Evolutionary conservation across 768 basidiomycete genomes (phyloP).

Genomic region (Trametes cingulata): DNA sequence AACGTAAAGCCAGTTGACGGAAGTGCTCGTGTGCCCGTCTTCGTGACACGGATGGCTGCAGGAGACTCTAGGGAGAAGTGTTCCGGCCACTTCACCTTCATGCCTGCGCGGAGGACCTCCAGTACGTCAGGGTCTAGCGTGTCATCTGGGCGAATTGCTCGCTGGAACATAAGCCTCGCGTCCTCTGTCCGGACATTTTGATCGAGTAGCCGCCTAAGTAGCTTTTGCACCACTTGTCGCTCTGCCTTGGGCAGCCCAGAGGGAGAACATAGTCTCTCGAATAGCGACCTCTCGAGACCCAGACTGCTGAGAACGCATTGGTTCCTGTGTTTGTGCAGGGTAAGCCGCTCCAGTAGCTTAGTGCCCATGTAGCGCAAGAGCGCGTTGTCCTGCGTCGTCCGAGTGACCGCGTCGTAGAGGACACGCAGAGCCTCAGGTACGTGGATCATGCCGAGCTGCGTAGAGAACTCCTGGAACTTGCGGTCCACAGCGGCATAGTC

Average conservation of each 20-base stretch:
- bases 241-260: constrained; percentile 44
- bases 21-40: constrained; percentile 52
- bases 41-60: constrained; percentile 51
- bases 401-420: constrained; percentile 52
- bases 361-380: constrained; percentile 54
- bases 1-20: constrained; percentile 69
- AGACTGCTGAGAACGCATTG: constrained; percentile 64
- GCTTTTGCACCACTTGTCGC: constrained; percentile 57
- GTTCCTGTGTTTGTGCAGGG: constrained; percentile 65
- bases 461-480: constrained; percentile 42
- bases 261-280: constrained; percentile 44
- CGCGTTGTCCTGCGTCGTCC: constrained; percentile 35
- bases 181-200: constrained; percentile 71
- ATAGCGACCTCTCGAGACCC: constrained; percentile 54
- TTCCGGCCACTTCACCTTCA: constrained; percentile 77
- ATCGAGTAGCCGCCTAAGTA: constrained; percentile 69
- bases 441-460: constrained; percentile 49
- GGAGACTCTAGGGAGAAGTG: constrained; percentile 70
- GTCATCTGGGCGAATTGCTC: constrained; percentile 48
- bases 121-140: constrained; percentile 63
- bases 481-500: constrained; percentile 46
- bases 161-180: constrained; percentile 63
- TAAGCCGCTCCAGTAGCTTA: constrained; percentile 64
- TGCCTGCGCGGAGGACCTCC: constrained; percentile 67
- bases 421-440: constrained; percentile 63